Base-by-base conservation (phyloP, 345 rosid genomes). In the Tarenaya hassleriana region DNA sequence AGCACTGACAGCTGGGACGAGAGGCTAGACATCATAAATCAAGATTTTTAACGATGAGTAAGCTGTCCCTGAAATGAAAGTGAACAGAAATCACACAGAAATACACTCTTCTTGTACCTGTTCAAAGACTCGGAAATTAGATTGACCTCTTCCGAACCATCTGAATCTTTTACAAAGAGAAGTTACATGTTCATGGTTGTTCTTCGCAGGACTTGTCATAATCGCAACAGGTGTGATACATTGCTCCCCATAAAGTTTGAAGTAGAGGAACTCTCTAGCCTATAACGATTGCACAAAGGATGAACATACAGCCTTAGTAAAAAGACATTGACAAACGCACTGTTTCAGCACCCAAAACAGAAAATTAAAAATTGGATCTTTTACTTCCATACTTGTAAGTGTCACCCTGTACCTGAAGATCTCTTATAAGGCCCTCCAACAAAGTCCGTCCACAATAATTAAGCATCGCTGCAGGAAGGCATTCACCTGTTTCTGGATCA, bases 391-490 rank as follows among this genome's bases (percentile, higher is more conserved):
- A n/a, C n/a, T n/a, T n/a, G n/a, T 41, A 57, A 21, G 37, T 46
- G 13, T 16, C 38, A 66, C 54, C 56, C 9, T 56, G 56, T 80
- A 86, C 95, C 96, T 91, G 96, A 62, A 91, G 88, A 73, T 91
- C 96, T 73, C 96, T 77, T 43, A 91, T 72, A 53, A 87, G 98
- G 58, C 92, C 96, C 72, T 91, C 98, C 76, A 91, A 67, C 65
- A 91, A 72, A 33, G 95, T 87, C 63, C 82, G 58, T 63, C 98
- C 98, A 73, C 98, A 82, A 68, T 84, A 86, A 40, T 85, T 82
- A 73, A 91, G 95, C 96, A 91, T 80, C 35, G 95, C 98, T 56
- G 98, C 98, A 0, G 96, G 96, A 63, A 91, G 88, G 50, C 88
- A 87, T 75, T 91, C 96, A 38, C 89, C 86, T 10, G 86, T 82